Base-by-base conservation (phyloP, 2,329 filamentous ascomycete genomes). In the Penicillium concentricum region DNA sequence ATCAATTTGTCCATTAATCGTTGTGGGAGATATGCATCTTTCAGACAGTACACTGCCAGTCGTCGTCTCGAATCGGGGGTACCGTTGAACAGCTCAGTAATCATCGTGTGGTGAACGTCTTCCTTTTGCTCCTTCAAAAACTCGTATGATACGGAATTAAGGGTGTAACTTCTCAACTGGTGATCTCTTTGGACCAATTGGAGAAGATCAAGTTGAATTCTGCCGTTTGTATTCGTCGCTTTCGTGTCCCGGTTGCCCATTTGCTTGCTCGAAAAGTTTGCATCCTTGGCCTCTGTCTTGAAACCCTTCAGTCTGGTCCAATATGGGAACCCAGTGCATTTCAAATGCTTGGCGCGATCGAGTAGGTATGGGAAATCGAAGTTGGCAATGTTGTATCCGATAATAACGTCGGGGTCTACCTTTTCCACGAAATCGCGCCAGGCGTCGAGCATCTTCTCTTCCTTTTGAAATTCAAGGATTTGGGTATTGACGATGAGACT, bases 71-170 rank as follows among this genome's bases (percentile, higher is more conserved):
- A 96, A 71, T 99, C 94, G 0, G 92, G 87, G 0, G 94, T 97
- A 59, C 94, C 94, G 71, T 99, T 97, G 81, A 92, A 97, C 3
- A 99, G 79, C 70, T 97, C 95, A 0, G 95, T 99, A 68, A 99
- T 99, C 92, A 99, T 99, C 3, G 92, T 97, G 76, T 99, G 88
- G 70, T 99, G 94, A 3, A 99, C 94, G 75, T 99, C 94, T 76
- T 99, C 94, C 72, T 99, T 99, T 72, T 99, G 94, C 72, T 99
- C 94, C 45, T 92, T 92, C 24, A 99, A 75, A 69, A 99, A 99
- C 62, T 99, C 90, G 5, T 94, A 90, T 64, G 87, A 96, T 6
- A 99, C 94, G 1, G 94, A 96, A 74, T 99, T 99, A 28, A 99
- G 82, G 0, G 94, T 99, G 73, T 99, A 99, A 76, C 93, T 97